phyloP scores from a whole-genome alignment of 2,329 filamentous ascomycete species.

The Phyllosticta citriasiana region DNA sequence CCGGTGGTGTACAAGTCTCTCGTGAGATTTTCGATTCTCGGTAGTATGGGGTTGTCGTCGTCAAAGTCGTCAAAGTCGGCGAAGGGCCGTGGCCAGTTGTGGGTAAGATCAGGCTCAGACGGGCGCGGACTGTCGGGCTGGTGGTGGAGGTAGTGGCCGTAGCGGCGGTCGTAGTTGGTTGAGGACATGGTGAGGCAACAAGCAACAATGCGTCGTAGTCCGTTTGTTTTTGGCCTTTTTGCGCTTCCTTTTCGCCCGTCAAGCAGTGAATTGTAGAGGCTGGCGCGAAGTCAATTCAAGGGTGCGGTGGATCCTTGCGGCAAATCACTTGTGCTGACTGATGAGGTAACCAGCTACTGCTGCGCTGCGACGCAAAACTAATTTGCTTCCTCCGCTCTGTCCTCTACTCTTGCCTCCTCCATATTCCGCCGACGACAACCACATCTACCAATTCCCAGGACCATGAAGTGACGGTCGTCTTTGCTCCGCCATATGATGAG shows the following conservation, averaged over 20 bases:
- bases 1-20: background rate
- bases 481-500: background rate
- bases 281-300: background rate
- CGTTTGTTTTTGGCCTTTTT: background rate
- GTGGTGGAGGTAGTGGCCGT: background rate
- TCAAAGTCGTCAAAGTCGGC: constrained; percentile 18
- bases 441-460: background rate
- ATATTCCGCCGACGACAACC: background rate
- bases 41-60: background rate
- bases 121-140: background rate
- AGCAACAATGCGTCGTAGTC: background rate
- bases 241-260: background rate
- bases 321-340: background rate
- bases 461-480: background rate
- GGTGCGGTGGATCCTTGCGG: background rate
- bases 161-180: background rate
- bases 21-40: background rate
- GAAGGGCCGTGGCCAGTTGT: constrained; percentile 11
- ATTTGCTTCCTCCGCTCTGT: background rate
- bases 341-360: background rate
- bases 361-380: background rate
- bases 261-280: background rate
- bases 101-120: constrained; percentile 18
- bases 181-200: background rate
- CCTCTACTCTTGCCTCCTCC: background rate